Evolutionary conservation across 1,284 basidiomycete species (phyloP), one percentile per base, ranked within the genome.

Genomic region (Ceratorhiza oryzae-sativae): DNA sequence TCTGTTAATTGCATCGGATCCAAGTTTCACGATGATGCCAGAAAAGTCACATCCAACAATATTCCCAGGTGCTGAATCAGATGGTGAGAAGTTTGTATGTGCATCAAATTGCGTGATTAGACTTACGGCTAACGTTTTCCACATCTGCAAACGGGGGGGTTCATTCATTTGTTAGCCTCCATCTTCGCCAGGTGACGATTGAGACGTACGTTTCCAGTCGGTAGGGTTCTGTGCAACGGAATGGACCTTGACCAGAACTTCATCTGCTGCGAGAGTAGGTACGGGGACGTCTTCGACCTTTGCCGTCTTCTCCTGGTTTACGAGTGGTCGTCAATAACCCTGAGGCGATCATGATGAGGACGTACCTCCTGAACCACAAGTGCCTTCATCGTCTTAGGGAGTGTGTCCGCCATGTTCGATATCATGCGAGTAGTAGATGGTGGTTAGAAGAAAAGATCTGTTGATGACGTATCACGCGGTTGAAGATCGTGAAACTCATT

Each of bases 41-140:
- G 75, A 74, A 73, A 80, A 82, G 75, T 83, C 82, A 56, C 80
- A 82, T 56, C 82, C 82, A 41, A 80, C 75, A 18, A 75, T 76
- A n/a, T 76, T 62, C 42, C 78, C 79, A 8, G 78, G 76, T 3
- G 73, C 72, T 9, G 76, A 59, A 23, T 77, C 59, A 27, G 34
- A 10, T 13, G 39, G 51, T 32, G 18, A 45, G 18, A 10, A 45
- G 13, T n/a, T 27, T 36, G 27, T 34, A 15, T n/a, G 27, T 25
- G 20, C 39, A 42, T 13, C 18, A 6, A 6, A 32, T 34, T 5
- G 12, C 3, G 27, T 39, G 23, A 8, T 18, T 56, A 15, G 9
- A 55, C 63, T 55, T 27, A 70, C 67, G 55, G 67, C 67, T 70
- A 9, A 70, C 53, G 45, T 58, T 45, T 36, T 59, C 55, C 10